Base-by-base conservation (phyloP, 2,329 filamentous ascomycete genomes). In the Fusarium staphyleae region DNA sequence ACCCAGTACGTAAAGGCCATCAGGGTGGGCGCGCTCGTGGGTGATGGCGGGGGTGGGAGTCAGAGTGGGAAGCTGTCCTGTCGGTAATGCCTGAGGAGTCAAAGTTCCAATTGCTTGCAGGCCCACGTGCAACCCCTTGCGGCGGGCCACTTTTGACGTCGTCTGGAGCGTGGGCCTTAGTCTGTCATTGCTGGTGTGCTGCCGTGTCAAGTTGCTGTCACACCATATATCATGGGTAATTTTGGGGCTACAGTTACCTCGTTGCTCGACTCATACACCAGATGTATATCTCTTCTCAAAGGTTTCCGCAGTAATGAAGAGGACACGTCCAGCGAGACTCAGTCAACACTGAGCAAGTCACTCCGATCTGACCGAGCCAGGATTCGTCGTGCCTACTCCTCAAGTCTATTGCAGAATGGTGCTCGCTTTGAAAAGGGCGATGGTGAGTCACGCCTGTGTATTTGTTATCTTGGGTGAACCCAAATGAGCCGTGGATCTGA, bases 201-300 rank as follows among this genome's bases (percentile, higher is more conserved):
- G 40, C 28, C 26, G 30, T 29, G 47, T 29, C 49, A 24, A 53
- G 41, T 49, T 48, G 33, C 43, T 40, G 48, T 48, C 42, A 12
- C 40, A 15, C 29, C 15, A 28, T 16, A 28, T 44, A 50, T 15
- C 35, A 62, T 68, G 73, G 74, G 69, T 19, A 68, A 72, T 29
- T 80, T 83, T 56, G 74, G 77, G 44, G 69, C 74, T 43, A 72
- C 73, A 14, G 74, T 83, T 36, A 68, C 70, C 4, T 73, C 74
- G 7, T 70, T 84, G 12, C 67, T 83, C 14, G 73, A 78, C 40
- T 77, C 77, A 11, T 83, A 82, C 51, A 72, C 74, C 41, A 78
- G 72, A 56, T 78, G 78, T 55, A 69, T 80, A 28, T 69, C 72
- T 13, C 70, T 79, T 11, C 68, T 80, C 6, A 76, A 75, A 56